Conservation (phyloP, 768 basidiomycete genomes). For the Trametes cubensis region DNA sequence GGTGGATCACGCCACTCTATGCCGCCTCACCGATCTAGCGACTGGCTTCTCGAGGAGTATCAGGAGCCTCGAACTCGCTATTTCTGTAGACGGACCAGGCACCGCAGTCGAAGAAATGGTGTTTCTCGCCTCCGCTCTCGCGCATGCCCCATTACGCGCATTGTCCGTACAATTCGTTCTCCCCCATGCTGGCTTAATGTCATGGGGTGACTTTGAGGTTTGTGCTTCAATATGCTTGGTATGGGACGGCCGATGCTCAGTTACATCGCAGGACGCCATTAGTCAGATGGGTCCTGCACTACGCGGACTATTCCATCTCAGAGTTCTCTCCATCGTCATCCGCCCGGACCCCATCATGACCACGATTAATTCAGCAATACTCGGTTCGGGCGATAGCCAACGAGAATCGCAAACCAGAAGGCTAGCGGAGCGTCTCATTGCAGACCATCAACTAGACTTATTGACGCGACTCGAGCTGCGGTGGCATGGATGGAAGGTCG, state of each 20-base stretch:
- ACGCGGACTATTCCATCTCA: constrained; percentile 14
- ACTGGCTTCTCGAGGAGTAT: background rate
- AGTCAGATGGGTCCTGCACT: constrained; percentile 22
- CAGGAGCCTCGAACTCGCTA: constrained; percentile 11
- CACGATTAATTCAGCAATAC: background rate
- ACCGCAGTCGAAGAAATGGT: constrained; percentile 7
- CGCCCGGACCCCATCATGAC: constrained; percentile 27
- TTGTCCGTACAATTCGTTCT: constrained; percentile 17
- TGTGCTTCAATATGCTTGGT: background rate
- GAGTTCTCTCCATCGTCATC: constrained; percentile 24
- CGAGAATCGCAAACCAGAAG: constrained; percentile 17
- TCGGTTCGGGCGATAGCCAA: constrained; percentile 4
- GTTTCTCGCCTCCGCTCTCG: constrained; percentile 19
- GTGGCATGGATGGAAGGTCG: constrained; percentile 29
- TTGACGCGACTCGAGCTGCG: constrained; percentile 27
- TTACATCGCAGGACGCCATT: constrained; percentile 17
- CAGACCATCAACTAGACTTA: constrained; percentile 1
- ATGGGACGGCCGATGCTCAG: background rate
- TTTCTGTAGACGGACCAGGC: constrained; percentile 1
- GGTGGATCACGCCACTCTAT: constrained; percentile 5
- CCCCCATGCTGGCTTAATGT: constrained; percentile 5
- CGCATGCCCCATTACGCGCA: constrained; percentile 4
- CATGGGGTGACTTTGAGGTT: constrained; percentile 24
- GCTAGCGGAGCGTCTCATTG: constrained; percentile 19
- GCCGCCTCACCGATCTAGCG: background rate